Percentiles rank a stretch among this genome's conserved stretches.
Evolutionary conservation across 2,329 filamentous ascomycete genomes (phyloP).

Genomic region (Nigrospora sphaerica): DNA sequence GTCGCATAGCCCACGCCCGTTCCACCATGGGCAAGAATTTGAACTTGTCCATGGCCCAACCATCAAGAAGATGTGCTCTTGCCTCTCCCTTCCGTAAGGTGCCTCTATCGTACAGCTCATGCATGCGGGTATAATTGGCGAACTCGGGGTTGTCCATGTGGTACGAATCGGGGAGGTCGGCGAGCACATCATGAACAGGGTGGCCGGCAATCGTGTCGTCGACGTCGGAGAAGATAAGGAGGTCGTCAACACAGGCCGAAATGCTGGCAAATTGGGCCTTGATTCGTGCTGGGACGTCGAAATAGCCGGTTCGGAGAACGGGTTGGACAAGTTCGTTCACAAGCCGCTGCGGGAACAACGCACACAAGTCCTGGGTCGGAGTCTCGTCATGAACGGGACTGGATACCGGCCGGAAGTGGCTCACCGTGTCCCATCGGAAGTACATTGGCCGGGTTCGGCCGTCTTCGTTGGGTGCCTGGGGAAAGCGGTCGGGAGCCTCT

Average conservation of each 20-base stretch:
- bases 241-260: slow-evolving; percentile 39
- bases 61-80: slow-evolving; percentile 16
- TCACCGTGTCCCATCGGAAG: slow-evolving; percentile 16
- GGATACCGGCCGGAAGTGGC: slow-evolving; percentile 16
- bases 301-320: slow-evolving; percentile 41
- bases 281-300: slow-evolving; percentile 30
- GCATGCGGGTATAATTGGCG: slow-evolving; percentile 31
- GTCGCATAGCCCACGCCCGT: slow-evolving; percentile 36
- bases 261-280: slow-evolving; percentile 43
- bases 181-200: slow-evolving; percentile 35
- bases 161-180: slow-evolving; percentile 33
- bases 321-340: slow-evolving; percentile 16
- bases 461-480: slow-evolving; percentile 1
- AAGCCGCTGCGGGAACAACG: slow-evolving; percentile 18
- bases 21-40: slow-evolving; percentile 51
- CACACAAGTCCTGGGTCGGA: slow-evolving; percentile 14
- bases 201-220: slow-evolving; percentile 37
- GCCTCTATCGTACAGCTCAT: slow-evolving; percentile 1
- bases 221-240: slow-evolving; percentile 45
- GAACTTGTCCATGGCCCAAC: slow-evolving; percentile 49
- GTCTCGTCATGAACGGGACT: slow-evolving; percentile 8
- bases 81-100: background rate
- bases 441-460: slow-evolving; percentile 2
- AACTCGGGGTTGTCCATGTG: slow-evolving; percentile 26
- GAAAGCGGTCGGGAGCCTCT: too few relatives aligned